Conservation (phyloP, 306 rosid species). For the Lablab purpureus region DNA sequence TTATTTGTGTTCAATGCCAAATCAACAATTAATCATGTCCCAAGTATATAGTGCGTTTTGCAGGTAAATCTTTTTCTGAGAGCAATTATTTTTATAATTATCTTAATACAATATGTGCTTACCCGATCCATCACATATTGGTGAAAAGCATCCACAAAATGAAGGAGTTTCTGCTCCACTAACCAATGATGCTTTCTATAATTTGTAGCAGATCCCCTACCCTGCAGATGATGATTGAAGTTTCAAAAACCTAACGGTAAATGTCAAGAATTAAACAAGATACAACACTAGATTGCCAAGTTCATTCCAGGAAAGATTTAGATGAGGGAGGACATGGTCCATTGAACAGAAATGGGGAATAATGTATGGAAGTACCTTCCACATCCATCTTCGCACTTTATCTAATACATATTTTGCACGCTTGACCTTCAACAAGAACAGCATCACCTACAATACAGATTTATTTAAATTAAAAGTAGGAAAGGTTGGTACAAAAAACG, state of each 20-base stretch:
- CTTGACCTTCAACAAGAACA: constrained; percentile 92
- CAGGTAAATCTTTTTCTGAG: constrained; percentile 21
- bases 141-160: constrained; percentile 98
- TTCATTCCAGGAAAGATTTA: constrained; percentile 34
- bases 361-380: constrained; percentile 73
- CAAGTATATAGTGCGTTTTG: constrained; percentile 15
- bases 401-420: constrained; percentile 93
- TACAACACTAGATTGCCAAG: constrained; percentile 26
- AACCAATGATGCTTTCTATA: constrained; percentile 83
- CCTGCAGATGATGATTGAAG: constrained; percentile 64
- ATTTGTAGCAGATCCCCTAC: constrained; percentile 66
- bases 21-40: constrained; percentile 32
- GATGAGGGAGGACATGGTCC: constrained; percentile 26
- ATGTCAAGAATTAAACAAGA: constrained; percentile 21
- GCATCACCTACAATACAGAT: constrained; percentile 71
- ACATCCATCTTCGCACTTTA: constrained; percentile 98
- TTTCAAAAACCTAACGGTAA: constrained; percentile 30
- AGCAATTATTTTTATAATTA: constrained; percentile 32
- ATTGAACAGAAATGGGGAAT: constrained; percentile 29
- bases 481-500: constrained; percentile 37
- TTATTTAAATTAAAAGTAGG: constrained; percentile 4
- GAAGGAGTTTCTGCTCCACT: constrained; percentile 98
- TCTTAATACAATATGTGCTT: constrained; percentile 39
- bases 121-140: constrained; percentile 99
- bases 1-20: constrained; percentile 29